Base-by-base conservation (phyloP, 805 yeast species). In the Pichia heedii region DNA sequence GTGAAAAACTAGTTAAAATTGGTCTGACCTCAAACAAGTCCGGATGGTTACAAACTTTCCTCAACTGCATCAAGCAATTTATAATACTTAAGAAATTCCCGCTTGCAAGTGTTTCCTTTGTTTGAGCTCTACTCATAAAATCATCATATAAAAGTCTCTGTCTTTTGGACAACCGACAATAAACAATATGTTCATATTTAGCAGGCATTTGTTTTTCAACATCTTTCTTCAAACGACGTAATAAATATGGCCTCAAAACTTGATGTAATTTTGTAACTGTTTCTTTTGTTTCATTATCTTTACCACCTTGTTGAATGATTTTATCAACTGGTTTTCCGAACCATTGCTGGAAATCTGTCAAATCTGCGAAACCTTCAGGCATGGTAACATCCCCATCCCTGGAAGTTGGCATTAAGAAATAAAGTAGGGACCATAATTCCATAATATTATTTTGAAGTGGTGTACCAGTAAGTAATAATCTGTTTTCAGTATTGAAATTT, bases 191-290 rank as follows among this genome's bases (percentile, higher is more conserved):
- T 60, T 93, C 99, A 61, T 88, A 85, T 57, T 93, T 93, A 0
- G 84, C 96, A 1, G 99, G 99, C 98, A 93, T 93, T 63, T 93
- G 98, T 57, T 90, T 88, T 55, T 93, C 99, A 13, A 93, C 99
- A 63, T 93, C 99, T 19, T 85, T 87, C 60, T 93, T 93, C 57
- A 93, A 73, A 51, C 99, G 79, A 60, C 99, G 78, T 47, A 93
- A 67, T 33, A 93, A 67, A 56, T 90, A 93, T 0, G 99, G 99
- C 50, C 98, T 76, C 52, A 93, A 67, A 19, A 93, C 95, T 60
- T 87, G 95, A 63, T 93, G 99, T 43, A 93, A 70, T 56, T 94
- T 84, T 12, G 84, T 69, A 26, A 93, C 95, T 0, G 97, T 89
- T 48, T 79, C 77, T 48, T 76, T 76, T 0, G 97, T 87, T 55